Evolutionary conservation across 805 yeast genomes (phyloP), one percentile per base, ranked within the genome.

Genomic region (Cyberlindnera galapagoensis): DNA sequence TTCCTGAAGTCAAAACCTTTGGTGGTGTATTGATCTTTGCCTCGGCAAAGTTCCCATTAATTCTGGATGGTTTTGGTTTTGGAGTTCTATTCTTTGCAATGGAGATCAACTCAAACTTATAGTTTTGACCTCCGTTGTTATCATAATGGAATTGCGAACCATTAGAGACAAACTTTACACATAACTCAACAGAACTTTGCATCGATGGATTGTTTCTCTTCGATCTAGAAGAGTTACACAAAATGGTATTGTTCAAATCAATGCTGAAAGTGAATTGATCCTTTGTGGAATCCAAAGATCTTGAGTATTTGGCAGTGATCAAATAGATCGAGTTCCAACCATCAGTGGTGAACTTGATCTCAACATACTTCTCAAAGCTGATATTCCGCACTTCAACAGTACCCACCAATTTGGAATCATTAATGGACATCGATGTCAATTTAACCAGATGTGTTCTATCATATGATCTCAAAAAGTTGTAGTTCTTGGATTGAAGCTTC

Each of bases 181-280:
- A 66, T 33, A 65, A 57, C 26, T 58, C 48, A 40, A 36, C 57
- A 31, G 37, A 59, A 26, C 44, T 31, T 16, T 44, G 40, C 9
- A 38, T 36, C 7, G 40, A 26, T 9, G 44, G 28, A 25, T 28
- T 28, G 18, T 22, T 36, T 26, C 39, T 38, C 28, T 26, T 16
- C 33, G 31, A 16, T 22, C 37, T 40, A 9, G 33, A 28, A 3
- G 40, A 29, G 24, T 39, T 40, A 31, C 38, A 30, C 35, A 49
- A 36, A 17, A 51, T 28, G 4, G 54, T 39, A 19, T 31, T 57
- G 16, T 54, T 45, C 36, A 69, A 50, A 22, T 69, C 69, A 23
- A 76, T 63, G 30, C 63, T 62, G 46, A 76, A 74, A 30, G 65
- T 63, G 52, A 76, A 66, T 41, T 59, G 61, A 41, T 66, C 71